Conservation (phyloP, 345 rosid genomes). For the Melaleuca alternifolia region DNA sequence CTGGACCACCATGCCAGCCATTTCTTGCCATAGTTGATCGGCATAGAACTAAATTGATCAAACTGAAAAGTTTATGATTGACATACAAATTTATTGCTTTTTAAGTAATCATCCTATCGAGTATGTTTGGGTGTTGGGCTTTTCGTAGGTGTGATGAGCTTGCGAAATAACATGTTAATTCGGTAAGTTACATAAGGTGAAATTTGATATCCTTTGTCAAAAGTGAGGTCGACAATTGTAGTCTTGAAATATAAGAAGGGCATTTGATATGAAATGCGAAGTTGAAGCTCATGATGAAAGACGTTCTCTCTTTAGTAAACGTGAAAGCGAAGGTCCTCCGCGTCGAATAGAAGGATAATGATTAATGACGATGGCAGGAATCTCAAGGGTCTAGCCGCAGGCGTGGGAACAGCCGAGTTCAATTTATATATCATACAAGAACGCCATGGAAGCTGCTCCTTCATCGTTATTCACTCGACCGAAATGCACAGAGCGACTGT, state of each 20-base stretch:
- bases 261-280: not conserved
- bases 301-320: not conserved
- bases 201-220: not conserved
- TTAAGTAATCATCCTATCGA: not conserved
- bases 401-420: not conserved
- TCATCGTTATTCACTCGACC: not conserved
- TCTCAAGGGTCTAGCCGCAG: not conserved
- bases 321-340: not conserved
- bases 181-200: not conserved
- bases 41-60: not conserved
- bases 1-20: accelerated
- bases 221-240: not conserved
- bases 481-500: not conserved
- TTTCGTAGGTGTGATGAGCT: not conserved
- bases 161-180: not conserved
- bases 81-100: not conserved
- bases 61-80: not conserved
- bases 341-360: not conserved
- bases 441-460: not conserved
- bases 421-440: not conserved
- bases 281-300: not conserved
- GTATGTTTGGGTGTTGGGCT: too few relatives aligned
- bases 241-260: not conserved
- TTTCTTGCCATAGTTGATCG: not conserved
- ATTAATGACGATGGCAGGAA: not conserved